Conservation (phyloP, 768 basidiomycete genomes). For the Auricularia heimuer region DNA sequence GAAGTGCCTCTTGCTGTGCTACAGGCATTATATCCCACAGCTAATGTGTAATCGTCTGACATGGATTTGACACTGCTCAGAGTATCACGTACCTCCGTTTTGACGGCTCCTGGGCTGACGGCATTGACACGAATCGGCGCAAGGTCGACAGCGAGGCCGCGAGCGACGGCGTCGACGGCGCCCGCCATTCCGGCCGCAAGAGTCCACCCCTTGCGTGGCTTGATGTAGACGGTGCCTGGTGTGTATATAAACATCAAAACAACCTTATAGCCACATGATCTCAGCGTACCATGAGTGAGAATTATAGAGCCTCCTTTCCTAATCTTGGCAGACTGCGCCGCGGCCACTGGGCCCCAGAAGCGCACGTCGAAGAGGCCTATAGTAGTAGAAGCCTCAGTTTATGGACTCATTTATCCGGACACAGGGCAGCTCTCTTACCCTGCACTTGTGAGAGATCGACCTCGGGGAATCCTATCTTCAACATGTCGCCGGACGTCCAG, state of each 20-base stretch:
- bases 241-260: not conserved
- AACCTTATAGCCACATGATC: not conserved
- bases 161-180: constrained; percentile 7
- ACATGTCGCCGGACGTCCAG: constrained; percentile 5
- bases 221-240: not conserved
- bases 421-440: not conserved
- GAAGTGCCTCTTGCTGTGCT: constrained; percentile 4
- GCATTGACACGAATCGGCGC: constrained; percentile 10
- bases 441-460: not conserved
- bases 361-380: constrained; percentile 8
- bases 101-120: constrained; percentile 5
- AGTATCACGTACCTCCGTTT: no score
- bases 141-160: constrained; percentile 10
- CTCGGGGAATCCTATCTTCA: not conserved
- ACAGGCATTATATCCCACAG: constrained; percentile 9
- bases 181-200: constrained; percentile 4
- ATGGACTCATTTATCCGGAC: not conserved
- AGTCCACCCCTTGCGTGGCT: constrained; percentile 4
- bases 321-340: constrained; percentile 8
- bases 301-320: constrained; percentile 8
- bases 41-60: constrained; percentile 1
- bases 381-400: not conserved
- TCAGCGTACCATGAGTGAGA: constrained; percentile 7
- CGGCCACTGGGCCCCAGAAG: constrained; percentile 11
- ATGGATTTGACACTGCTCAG: no score